Base-by-base conservation (phyloP, 768 basidiomycete species). In the Gloeophyllum trabeum region DNA sequence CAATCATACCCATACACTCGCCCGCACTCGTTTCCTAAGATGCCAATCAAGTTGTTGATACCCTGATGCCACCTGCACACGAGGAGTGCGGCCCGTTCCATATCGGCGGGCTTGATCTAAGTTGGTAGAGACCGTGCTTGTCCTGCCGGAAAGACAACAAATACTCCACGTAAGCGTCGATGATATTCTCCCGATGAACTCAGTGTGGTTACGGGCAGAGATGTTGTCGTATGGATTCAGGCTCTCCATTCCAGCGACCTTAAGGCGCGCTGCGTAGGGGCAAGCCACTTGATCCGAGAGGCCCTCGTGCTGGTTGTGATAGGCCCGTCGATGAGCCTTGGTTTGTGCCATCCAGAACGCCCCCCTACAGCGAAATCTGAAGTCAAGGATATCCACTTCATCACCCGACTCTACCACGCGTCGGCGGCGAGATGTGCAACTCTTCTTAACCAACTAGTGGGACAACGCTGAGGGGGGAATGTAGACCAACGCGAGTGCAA, bases 31-130 rank as follows among this genome's bases (percentile, higher is more conserved):
- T 98, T 64, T 98, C 96, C 96, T 96, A n/a, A 99, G 30, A 99
- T 80, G 45, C 98, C 94, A 2, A 87, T 92, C 58, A 98, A 61
- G 61, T 99, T 99, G 66, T 98, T 98, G 71, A 98, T 93, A 32
- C 96, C 96, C 65, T 98, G 94, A 56, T 91, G 94, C 94, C 94
- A 98, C 73, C 97, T 98, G 69, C 97, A 98, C 24, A 97, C 93
- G 24, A 98, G 78, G 13, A 98, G 74, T 2, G 94, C 94, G 0
- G 94, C 92, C 2, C 93, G 94, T 55, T 98, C 94, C 0, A 89
- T 93, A 53, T 98, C 75, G 39, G 90, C 86, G 19, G 96, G 96
- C 65, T 98, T 99, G 61, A 99, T 96, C 94, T 94, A 99, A 1
- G 91, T 80, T 7, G 96, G 96, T 98, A 98, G 19, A 99, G 64